A percentile compares a stretch with the other conserved stretches of the same genome.
phyloP scores from a whole-genome alignment of 495 filamentous ascomycete genomes.

The Ramalina intermedia region DNA sequence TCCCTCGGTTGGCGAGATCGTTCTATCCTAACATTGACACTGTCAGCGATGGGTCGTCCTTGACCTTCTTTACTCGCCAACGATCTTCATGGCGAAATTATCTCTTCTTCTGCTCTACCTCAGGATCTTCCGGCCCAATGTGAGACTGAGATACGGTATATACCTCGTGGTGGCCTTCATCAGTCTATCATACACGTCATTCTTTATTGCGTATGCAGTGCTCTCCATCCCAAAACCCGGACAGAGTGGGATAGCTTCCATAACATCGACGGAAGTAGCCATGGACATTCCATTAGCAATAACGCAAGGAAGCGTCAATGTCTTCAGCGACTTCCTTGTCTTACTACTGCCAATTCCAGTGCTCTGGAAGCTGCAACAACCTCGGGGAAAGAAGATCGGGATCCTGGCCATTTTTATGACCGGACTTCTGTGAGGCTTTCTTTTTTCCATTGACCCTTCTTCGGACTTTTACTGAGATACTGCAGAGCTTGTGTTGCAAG shows the following conservation, averaged over 20 bases:
- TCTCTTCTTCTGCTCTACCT: constrained; percentile 14
- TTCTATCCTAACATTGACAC: neutral
- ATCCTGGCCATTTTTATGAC: constrained; percentile 16
- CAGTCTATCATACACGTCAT: constrained; percentile 4
- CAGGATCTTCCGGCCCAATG: constrained; percentile 8
- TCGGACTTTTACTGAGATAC: neutral
- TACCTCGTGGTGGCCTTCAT: constrained; percentile 7
- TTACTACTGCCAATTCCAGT: constrained; percentile 11
- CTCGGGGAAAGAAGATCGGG: constrained; percentile 11
- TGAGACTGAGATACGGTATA: constrained; percentile 4
- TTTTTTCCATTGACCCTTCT: too few species aligned
- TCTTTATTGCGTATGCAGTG: neutral
- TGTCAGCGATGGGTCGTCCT: too few species aligned
- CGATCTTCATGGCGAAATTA: neutral
- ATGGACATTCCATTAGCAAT: neutral
- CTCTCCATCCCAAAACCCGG: neutral
- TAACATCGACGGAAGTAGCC: neutral
- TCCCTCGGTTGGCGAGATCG: too few species aligned
- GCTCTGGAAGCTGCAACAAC: constrained; percentile 12
- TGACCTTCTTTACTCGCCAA: too few species aligned
- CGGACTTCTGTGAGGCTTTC: constrained; percentile 17
- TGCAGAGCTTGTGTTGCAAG: constrained; percentile 8
- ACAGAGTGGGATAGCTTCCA: neutral
- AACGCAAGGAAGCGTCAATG: constrained; percentile 2
- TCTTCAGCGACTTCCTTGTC: constrained; percentile 7